These are phyloP conservation scores for Scalesia atractyloides DNA, from an alignment of 129 eudicot genomes.

Conservation along the genomic window DNA sequence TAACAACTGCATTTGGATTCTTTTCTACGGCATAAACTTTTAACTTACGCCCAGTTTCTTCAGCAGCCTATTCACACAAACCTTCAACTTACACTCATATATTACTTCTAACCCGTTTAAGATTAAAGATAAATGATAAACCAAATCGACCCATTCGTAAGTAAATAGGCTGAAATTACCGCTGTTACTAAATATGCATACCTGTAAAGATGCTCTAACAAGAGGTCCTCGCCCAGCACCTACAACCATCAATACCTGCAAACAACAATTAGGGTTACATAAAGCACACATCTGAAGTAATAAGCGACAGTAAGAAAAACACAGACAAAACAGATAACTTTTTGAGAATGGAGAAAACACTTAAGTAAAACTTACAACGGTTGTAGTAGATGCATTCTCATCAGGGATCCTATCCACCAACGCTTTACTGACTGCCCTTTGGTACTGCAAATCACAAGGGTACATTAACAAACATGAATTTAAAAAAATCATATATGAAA, in stretches of 20 bases:
- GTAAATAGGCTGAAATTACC: not conserved
- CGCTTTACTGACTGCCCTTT: slow-evolving; percentile 89
- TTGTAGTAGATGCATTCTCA: slow-evolving; percentile 58
- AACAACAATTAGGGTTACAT: slow-evolving; percentile 1
- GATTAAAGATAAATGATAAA: not conserved
- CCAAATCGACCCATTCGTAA: not conserved
- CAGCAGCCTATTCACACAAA: slow-evolving; percentile 66
- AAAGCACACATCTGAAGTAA: slow-evolving; percentile 9
- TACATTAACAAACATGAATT: slow-evolving; percentile 3
- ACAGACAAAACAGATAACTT: not conserved
- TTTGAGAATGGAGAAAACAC: slow-evolving; percentile 2
- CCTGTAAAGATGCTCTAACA: slow-evolving; percentile 96
- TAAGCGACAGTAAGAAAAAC: not conserved
- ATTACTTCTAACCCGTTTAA: not conserved
- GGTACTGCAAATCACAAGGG: slow-evolving; percentile 56
- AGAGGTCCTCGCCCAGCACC: slow-evolving; percentile 99
- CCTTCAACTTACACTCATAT: not conserved
- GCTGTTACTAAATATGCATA: slow-evolving; percentile 12
- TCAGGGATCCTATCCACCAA: slow-evolving; percentile 82
- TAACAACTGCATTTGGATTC: slow-evolving; percentile 96
- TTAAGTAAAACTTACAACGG: slow-evolving; percentile 54
- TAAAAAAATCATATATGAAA: not conserved
- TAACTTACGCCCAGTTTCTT: slow-evolving; percentile 88
- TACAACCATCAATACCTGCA: slow-evolving; percentile 94
- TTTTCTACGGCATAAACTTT: slow-evolving; percentile 96